Percentiles rank a stretch among this genome's conserved stretches.
These are phyloP conservation scores for Bisporella sp. DNA, from an alignment of 2,329 filamentous ascomycete genomes.

Conservation along the genomic window DNA sequence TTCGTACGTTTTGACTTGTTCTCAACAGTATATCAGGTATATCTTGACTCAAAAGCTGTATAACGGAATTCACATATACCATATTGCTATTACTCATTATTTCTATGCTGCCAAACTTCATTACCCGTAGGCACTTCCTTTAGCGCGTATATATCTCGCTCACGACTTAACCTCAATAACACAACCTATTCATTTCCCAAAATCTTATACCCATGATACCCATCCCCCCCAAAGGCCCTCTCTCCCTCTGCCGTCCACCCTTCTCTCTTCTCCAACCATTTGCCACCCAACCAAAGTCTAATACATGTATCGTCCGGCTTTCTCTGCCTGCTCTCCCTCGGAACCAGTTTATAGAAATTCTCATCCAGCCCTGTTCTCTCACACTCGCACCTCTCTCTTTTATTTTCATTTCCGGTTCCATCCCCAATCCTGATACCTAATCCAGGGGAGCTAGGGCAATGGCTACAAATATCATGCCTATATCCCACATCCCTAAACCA, in stretches of 20 bases:
- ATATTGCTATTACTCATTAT: too few species aligned
- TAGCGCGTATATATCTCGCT: too few species aligned
- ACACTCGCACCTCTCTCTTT: slow-evolving; percentile 31
- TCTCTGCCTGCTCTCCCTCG: slow-evolving; percentile 38
- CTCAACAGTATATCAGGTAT: too few species aligned
- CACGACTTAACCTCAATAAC: not conserved
- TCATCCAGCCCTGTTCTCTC: slow-evolving; percentile 37
- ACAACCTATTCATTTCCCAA: slow-evolving; percentile 9
- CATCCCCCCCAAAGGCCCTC: slow-evolving; percentile 35
- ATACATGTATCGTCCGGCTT: slow-evolving; percentile 41
- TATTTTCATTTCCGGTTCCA: slow-evolving; percentile 10
- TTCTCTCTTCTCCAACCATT: slow-evolving; percentile 35
- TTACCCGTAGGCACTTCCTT: too few species aligned
- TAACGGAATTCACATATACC: too few species aligned
- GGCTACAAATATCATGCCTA: not conserved
- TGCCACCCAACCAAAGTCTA: slow-evolving; percentile 35
- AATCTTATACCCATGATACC: slow-evolving; percentile 34
- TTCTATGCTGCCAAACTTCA: too few species aligned
- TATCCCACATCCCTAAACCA: not conserved
- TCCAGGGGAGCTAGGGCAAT: not conserved
- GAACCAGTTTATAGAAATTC: slow-evolving; percentile 40
- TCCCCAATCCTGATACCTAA: too few species aligned
- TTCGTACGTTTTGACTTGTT: too few species aligned
- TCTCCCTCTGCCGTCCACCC: slow-evolving; percentile 36
- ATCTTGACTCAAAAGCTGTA: too few species aligned